phyloP scores from a whole-genome alignment of 176 grass and related monocot genomes.

The Avena eriantha region DNA sequence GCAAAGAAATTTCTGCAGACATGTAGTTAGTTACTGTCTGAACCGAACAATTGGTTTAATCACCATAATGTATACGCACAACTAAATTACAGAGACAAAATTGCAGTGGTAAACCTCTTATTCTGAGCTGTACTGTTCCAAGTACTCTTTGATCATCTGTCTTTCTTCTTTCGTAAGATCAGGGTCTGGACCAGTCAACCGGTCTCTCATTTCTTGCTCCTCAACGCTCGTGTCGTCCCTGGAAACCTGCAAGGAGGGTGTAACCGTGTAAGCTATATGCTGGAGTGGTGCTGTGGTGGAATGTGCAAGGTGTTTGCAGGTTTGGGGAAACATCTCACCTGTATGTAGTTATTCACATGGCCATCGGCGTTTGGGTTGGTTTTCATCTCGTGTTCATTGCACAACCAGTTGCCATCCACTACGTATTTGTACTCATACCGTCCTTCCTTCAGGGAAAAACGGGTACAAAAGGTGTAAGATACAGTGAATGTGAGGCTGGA shows the following conservation, averaged over 20 bases:
- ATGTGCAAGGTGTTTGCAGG: background rate
- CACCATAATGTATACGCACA: background rate
- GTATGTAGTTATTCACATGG: constrained; percentile 93
- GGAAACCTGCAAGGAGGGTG: constrained; percentile 51
- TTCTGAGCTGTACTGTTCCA: constrained; percentile 54
- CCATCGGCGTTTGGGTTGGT: constrained; percentile 74
- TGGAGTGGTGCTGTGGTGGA: background rate
- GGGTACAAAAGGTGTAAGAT: constrained; percentile 36
- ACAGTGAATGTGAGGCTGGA: background rate
- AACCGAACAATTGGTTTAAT: background rate
- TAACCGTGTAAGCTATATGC: background rate
- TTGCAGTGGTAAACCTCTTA: constrained; percentile 29
- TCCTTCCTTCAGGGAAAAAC: constrained; percentile 71
- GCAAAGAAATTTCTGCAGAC: constrained; percentile 6
- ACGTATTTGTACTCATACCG: constrained; percentile 95
- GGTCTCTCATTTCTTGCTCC: constrained; percentile 57
- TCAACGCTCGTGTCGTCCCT: constrained; percentile 52
- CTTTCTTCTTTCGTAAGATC: constrained; percentile 72
- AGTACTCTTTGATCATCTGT: constrained; percentile 75
- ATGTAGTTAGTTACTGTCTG: background rate
- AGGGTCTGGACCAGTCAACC: constrained; percentile 57
- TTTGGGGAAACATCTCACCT: constrained; percentile 50
- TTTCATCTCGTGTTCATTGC: constrained; percentile 62
- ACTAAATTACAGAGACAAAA: background rate
- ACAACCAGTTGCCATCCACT: constrained; percentile 81